Evolutionary conservation across 176 grass and related monocot genomes (phyloP), one percentile per base, ranked within the genome.

Genomic region (Musa itinerans): DNA sequence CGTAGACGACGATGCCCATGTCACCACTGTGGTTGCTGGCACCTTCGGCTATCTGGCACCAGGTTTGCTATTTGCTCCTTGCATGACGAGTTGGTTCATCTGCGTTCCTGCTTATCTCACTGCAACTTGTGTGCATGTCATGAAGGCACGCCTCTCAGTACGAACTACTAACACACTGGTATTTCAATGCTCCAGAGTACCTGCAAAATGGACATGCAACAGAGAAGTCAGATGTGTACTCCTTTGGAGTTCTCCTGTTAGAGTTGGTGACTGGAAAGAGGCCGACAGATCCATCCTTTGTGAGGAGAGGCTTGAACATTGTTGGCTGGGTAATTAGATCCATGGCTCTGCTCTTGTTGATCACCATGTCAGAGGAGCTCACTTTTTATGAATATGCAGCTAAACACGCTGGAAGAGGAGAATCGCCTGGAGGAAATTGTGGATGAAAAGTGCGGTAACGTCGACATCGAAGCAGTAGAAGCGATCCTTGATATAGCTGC

Each of bases 11-110:
- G 84, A 70, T 19, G 81, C 84, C 16, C 88, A 94, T 74, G 86
- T 99, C 14, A 99, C 91, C 1, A 92, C 95, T 26, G 90, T 99
- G 2, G 95, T 99, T 21, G 90, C 90, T 0, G 89, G 93, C 5
- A 96, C 93, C 50, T 96, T 96, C 68, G 96, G 96, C 54, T 99
- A 94, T 72, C 80, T 99, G n/a, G 91, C 96, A 73, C 96, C 96
- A 92, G 96, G 96, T 92, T 72, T 54, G 56, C 7, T 52, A 53
- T 15, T 63, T 19, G 53, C 53, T 74, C 25, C 20, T 54, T 15
- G 34, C 34, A 43, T 43, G 2, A 23, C 23, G n/a, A 23, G 4
- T 74, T 27, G 13, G 10, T 21, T 21, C 7, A 15, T 27, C 9
- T 68, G 8, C 65, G 12, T 68, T 12, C 20, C 4, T 12, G 34